These are phyloP conservation scores for Tetrahymena malaccensis DNA, from an alignment of 73 alveolate species.

Conservation along the genomic window DNA sequence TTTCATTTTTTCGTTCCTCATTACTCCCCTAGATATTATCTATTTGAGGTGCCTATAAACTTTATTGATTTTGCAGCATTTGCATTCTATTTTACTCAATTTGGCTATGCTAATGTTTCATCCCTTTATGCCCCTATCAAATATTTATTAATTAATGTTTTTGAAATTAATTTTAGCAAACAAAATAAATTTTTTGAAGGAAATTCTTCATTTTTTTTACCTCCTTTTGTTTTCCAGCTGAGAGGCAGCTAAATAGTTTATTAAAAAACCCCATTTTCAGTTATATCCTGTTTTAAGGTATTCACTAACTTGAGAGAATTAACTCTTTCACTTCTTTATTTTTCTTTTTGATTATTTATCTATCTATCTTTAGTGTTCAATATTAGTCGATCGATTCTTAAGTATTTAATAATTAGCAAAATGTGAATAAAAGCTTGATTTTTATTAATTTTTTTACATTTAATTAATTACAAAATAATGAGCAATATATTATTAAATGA, in stretches of 20 bases:
- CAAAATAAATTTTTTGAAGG: neutral
- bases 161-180: too few species aligned
- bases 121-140: neutral
- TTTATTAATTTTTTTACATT: neutral
- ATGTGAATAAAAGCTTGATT: neutral
- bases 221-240: neutral
- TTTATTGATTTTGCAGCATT: neutral
- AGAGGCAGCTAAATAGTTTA: neutral
- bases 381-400: neutral
- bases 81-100: neutral
- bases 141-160: too few species aligned
- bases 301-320: neutral
- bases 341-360: neutral
- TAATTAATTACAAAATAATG: neutral
- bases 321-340: neutral
- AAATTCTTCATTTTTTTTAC: neutral
- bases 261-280: neutral
- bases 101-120: neutral
- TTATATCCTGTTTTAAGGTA: neutral
- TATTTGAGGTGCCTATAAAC: neutral
- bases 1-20: neutral
- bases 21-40: neutral
- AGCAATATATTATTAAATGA: neutral
- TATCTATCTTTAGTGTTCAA: neutral
- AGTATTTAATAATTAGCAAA: neutral